These are phyloP conservation scores for Avena eriantha DNA, from an alignment of 176 grass and related monocot genomes.

Conservation along the genomic window DNA sequence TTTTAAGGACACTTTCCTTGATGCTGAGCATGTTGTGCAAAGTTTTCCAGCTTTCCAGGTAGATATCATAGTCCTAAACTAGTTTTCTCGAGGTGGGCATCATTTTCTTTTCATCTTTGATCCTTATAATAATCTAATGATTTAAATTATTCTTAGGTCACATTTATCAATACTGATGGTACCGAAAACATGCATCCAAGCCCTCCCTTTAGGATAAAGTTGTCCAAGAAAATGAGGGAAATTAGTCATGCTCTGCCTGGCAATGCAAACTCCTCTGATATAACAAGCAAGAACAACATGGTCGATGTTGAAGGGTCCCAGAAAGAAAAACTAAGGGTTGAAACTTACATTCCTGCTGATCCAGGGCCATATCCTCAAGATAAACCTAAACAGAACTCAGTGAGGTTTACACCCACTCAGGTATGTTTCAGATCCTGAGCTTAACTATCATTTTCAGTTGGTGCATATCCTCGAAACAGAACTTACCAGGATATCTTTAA, in stretches of 20 bases:
- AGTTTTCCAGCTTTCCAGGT: slow-evolving; percentile 91
- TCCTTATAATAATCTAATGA: slow-evolving; percentile 36
- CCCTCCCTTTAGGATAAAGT: slow-evolving; percentile 78
- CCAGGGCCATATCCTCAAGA: slow-evolving; percentile 98
- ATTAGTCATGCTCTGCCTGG: slow-evolving; percentile 77
- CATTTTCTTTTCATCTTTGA: slow-evolving; percentile 22
- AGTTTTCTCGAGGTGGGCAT: neutral
- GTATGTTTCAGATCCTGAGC: slow-evolving; percentile 51
- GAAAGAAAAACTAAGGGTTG: slow-evolving; percentile 80
- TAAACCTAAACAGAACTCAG: slow-evolving; percentile 95
- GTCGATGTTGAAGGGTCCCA: slow-evolving; percentile 46
- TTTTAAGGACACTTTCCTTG: slow-evolving; percentile 99
- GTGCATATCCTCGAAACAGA: slow-evolving; percentile 16
- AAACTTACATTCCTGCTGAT: slow-evolving; percentile 86
- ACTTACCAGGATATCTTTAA: slow-evolving; percentile 1
- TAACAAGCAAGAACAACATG: slow-evolving; percentile 37
- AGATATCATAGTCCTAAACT: slow-evolving; percentile 42
- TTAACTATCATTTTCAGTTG: slow-evolving; percentile 23
- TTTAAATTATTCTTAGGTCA: slow-evolving; percentile 71
- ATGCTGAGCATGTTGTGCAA: slow-evolving; percentile 75
- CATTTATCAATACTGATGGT: slow-evolving; percentile 85
- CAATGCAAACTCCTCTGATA: slow-evolving; percentile 52
- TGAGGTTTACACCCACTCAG: slow-evolving; percentile 97
- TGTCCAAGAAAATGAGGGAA: slow-evolving; percentile 85
- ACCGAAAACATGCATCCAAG: slow-evolving; percentile 65